Percentiles rank a stretch among this genome's conserved stretches.
Evolutionary conservation across 768 basidiomycete species (phyloP).

Genomic region (Leccinum pellstonianum): DNA sequence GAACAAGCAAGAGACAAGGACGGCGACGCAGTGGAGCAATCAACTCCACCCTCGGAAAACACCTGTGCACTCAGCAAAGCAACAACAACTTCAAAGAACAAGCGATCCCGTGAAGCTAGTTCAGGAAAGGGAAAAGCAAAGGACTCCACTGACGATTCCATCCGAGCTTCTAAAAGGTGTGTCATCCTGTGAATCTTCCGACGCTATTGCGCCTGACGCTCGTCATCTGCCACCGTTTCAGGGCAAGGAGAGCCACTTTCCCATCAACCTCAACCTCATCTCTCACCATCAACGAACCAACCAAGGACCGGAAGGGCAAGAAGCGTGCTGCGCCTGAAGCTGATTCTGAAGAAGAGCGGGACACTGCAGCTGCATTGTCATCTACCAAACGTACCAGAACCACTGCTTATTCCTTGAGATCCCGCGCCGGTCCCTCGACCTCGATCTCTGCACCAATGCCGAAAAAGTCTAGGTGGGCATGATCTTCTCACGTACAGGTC

Average conservation of each 20-base stretch:
- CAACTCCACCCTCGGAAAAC: slow-evolving; percentile 40
- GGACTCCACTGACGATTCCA: slow-evolving; percentile 52
- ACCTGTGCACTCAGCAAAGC: slow-evolving; percentile 40
- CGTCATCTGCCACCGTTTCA: slow-evolving; percentile 38
- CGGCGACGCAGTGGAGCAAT: slow-evolving; percentile 45
- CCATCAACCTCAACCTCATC: slow-evolving; percentile 38
- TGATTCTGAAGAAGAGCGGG: slow-evolving; percentile 63
- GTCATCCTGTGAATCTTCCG: slow-evolving; percentile 36
- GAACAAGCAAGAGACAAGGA: slow-evolving; percentile 55
- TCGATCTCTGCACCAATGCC: slow-evolving; percentile 59
- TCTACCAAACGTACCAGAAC: slow-evolving; percentile 65
- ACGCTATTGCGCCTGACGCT: slow-evolving; percentile 24
- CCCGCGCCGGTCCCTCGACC: slow-evolving; percentile 44
- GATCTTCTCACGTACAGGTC: slow-evolving; percentile 7
- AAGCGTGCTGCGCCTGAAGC: slow-evolving; percentile 82
- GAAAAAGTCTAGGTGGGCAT: slow-evolving; percentile 64
- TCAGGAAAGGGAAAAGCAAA: slow-evolving; percentile 63
- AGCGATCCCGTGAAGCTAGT: slow-evolving; percentile 52
- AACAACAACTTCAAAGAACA: slow-evolving; percentile 41
- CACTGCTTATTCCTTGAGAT: slow-evolving; percentile 67
- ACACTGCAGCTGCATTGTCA: slow-evolving; percentile 41
- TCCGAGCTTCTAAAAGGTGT: slow-evolving; percentile 62
- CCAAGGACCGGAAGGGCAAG: slow-evolving; percentile 83
- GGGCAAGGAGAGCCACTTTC: slow-evolving; percentile 60
- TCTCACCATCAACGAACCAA: slow-evolving; percentile 74